phyloP scores from a whole-genome alignment of 768 basidiomycete species.

The Lentinus tigrinus region DNA sequence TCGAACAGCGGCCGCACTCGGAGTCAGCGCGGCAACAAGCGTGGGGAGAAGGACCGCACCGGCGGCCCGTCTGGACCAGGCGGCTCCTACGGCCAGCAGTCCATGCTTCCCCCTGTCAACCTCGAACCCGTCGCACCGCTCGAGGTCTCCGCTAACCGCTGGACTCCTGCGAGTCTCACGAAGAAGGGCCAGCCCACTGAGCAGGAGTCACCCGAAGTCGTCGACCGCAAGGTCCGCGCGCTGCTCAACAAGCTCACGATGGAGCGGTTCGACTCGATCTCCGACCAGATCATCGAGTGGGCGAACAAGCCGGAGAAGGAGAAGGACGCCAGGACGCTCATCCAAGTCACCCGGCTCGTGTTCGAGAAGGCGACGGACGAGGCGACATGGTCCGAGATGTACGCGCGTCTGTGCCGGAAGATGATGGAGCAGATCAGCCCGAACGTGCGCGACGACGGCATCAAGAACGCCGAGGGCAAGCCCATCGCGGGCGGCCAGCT shows the following conservation, averaged over 20 bases:
- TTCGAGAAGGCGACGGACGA: conserved; percentile 99
- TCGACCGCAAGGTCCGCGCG: conserved; percentile 90
- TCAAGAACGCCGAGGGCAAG: conserved; percentile 77
- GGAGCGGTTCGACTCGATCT: conserved; percentile 96
- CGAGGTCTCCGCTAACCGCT: conserved; percentile 77
- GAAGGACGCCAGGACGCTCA: conserved; percentile 90
- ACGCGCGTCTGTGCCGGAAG: conserved; percentile 91
- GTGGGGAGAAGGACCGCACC: conserved; percentile 52
- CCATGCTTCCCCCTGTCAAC: conserved; percentile 25
- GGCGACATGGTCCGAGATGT: conserved; percentile 96
- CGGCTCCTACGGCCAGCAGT: conserved; percentile 9
- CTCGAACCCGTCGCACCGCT: conserved; percentile 78
- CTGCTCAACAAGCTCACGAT: conserved; percentile 95
- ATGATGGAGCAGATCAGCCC: conserved; percentile 93
- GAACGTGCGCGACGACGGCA: conserved; percentile 85
- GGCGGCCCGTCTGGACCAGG: conserved; percentile 28
- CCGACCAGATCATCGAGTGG: conserved; percentile 92
- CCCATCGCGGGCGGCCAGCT: conserved; percentile 91
- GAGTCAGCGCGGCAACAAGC: conserved; percentile 82
- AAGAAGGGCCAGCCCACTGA: conserved; percentile 42
- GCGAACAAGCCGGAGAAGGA: conserved; percentile 92
- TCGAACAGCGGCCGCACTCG: conserved; percentile 59
- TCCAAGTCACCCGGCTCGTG: conserved; percentile 93
- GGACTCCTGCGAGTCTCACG: conserved; percentile 50
- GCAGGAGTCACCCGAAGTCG: conserved; percentile 74